Base-by-base conservation (phyloP, 768 basidiomycete genomes). In the Kockovaella imperatae region DNA sequence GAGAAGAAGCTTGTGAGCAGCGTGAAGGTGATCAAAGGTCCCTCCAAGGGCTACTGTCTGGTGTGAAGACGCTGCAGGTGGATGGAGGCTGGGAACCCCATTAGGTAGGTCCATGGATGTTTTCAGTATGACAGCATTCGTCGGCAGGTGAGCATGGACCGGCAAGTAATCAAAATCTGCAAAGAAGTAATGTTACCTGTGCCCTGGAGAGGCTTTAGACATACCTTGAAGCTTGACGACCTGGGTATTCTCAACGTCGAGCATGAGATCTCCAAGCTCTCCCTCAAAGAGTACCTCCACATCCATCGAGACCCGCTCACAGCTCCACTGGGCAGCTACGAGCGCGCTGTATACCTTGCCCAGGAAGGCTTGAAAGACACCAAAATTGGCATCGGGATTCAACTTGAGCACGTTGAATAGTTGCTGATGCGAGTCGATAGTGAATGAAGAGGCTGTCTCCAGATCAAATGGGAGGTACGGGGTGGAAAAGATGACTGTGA, bases 1-100 rank as follows among this genome's bases (percentile, higher is more conserved):
- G 10, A 99, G 78, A 24, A 99, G 79, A 51, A 99, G 91, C 73
- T 95, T 95, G 74, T 99, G 95, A 0, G 93, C 95, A 3, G 89
- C 81, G 66, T 99, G 95, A 14, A 99, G 79, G 69, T 97, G 95
- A 72, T 99, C 95, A 71, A 97, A 97, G 0, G 95, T 97, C 0
- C 95, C 95, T 5, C 95, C 93, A 6, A 96, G 76, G 0, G 81
- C 84, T n/a, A 57, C 54, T 5, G 49, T 51, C 10, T 46, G 28
- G 10, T 41, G 54, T 38, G 10, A 8, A 7, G 36, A n/a, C n/a
- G 31, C 11, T 17, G 36, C 36, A 20, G 21, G 18, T 13, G 18
- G 18, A 10, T 8, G 36, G 36, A 10, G 14, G 21, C 21, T 17
- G 36, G 36, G 36, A 20, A 38, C n/a, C n/a, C n/a, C n/a, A n/a